These are phyloP conservation scores for Linnemannia schmuckeri DNA, from an alignment of 192 early-diverging fungal species.

Conservation along the genomic window DNA sequence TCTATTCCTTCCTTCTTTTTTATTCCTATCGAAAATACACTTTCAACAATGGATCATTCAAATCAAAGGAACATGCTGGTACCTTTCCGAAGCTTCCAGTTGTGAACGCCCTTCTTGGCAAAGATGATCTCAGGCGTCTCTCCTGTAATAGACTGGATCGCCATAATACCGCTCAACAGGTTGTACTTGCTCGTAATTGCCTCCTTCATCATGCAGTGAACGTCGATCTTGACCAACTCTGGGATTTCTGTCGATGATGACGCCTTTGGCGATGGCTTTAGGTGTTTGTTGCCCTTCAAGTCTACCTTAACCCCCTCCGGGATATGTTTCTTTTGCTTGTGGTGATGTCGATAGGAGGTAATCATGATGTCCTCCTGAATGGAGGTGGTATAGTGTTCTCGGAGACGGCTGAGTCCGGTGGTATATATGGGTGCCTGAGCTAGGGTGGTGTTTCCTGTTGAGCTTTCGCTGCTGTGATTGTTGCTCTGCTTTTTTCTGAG, in stretches of 20 bases:
- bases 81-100: slow-evolving; percentile 89
- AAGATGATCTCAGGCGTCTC: slow-evolving; percentile 83
- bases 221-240: slow-evolving; percentile 75
- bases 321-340: slow-evolving; percentile 54
- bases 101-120: slow-evolving; percentile 82
- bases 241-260: slow-evolving; percentile 77
- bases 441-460: slow-evolving; percentile 6
- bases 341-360: slow-evolving; percentile 78
- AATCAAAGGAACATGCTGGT: not conserved
- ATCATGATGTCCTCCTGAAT: slow-evolving; percentile 83
- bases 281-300: slow-evolving; percentile 58
- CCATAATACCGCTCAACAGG: slow-evolving; percentile 91
- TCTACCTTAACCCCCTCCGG: slow-evolving; percentile 51
- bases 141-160: slow-evolving; percentile 90
- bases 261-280: slow-evolving; percentile 69
- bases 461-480: not conserved
- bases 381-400: slow-evolving; percentile 79
- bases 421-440: slow-evolving; percentile 41
- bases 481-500: slow-evolving; percentile 14
- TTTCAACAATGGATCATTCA: not conserved
- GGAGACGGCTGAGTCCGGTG: slow-evolving; percentile 69
- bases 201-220: slow-evolving; percentile 91
- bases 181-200: slow-evolving; percentile 91
- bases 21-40: not conserved
- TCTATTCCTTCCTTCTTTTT: not conserved